A percentile compares a stretch with the other conserved stretches of the same genome.
phyloP scores from a whole-genome alignment of 768 basidiomycete species.

The Phaffia australis region DNA sequence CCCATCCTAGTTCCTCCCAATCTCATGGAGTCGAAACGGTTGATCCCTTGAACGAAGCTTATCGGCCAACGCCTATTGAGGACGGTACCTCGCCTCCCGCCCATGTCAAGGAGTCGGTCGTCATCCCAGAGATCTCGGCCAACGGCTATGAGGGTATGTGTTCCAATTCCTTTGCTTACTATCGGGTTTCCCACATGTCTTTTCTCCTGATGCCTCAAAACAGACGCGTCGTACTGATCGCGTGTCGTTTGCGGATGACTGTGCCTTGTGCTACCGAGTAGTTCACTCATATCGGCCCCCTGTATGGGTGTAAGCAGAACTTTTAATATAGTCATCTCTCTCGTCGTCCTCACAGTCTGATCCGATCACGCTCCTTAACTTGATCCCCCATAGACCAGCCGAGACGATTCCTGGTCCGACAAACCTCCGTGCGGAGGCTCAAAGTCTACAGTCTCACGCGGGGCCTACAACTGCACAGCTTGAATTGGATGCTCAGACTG shows the following conservation, averaged over 20 bases:
- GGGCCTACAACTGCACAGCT: conserved; percentile 6
- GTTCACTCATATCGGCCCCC: conserved; percentile 19
- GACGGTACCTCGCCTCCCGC: background rate
- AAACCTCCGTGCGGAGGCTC: conserved; percentile 5
- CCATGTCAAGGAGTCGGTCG: conserved; percentile 9
- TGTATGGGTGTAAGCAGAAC: conserved; percentile 16
- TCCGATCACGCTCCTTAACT: background rate
- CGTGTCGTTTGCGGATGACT: too few species aligned
- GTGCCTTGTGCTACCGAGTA: too few species aligned
- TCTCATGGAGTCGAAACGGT: conserved; percentile 24
- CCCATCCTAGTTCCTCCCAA: conserved; percentile 12
- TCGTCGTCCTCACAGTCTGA: background rate
- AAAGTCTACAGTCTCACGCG: conserved; percentile 9
- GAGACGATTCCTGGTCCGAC: conserved; percentile 17
- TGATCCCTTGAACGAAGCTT: conserved; percentile 17
- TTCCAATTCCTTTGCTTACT: too few species aligned
- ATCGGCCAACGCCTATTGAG: background rate
- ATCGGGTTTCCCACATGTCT: too few species aligned
- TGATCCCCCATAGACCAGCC: background rate
- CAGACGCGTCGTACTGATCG: too few species aligned
- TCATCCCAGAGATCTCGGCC: conserved; percentile 3
- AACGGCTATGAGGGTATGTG: conserved; percentile 10
- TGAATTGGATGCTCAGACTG: background rate
- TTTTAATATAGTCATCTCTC: background rate
- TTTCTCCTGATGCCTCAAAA: too few species aligned